Percentiles rank a stretch among this genome's conserved stretches.
phyloP scores from a whole-genome alignment of 345 rosid species.

The Eucalyptus pumila region DNA sequence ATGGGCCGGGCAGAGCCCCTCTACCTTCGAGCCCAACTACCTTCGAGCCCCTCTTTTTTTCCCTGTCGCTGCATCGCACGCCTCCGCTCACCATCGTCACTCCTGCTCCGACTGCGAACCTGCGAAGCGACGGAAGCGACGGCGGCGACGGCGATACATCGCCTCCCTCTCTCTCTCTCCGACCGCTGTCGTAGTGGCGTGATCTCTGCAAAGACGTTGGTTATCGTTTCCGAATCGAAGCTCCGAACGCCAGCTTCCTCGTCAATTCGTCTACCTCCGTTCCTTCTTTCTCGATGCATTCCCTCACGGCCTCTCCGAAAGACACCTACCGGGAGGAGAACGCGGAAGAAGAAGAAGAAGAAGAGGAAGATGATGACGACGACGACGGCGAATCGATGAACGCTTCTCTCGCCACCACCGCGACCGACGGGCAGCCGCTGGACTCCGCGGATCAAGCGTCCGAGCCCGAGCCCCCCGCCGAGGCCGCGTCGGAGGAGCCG shows the following conservation, averaged over 20 bases:
- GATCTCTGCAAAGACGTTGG: neutral
- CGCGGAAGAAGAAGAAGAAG: neutral
- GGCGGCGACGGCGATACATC: neutral
- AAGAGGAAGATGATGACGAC: neutral
- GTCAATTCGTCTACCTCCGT: neutral
- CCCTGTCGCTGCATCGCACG: neutral
- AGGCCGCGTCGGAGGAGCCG: slow-evolving; percentile 50
- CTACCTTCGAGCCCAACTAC: neutral
- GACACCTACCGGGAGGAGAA: neutral
- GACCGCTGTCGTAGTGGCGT: neutral
- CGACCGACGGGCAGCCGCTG: neutral
- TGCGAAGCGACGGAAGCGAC: neutral
- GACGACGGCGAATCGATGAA: neutral
- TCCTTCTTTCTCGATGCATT: neutral
- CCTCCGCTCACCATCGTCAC: neutral
- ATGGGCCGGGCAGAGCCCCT: no score
- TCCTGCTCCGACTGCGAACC: neutral
- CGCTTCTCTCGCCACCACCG: neutral
- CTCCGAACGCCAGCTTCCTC: neutral
- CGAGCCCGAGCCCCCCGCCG: slow-evolving; percentile 16
- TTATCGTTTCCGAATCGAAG: neutral
- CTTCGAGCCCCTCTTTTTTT: neutral
- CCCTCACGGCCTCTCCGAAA: neutral
- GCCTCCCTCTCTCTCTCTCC: neutral
- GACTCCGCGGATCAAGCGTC: neutral